phyloP scores from a whole-genome alignment of 2,329 filamentous ascomycete genomes.

The Corynespora cassiicola region DNA sequence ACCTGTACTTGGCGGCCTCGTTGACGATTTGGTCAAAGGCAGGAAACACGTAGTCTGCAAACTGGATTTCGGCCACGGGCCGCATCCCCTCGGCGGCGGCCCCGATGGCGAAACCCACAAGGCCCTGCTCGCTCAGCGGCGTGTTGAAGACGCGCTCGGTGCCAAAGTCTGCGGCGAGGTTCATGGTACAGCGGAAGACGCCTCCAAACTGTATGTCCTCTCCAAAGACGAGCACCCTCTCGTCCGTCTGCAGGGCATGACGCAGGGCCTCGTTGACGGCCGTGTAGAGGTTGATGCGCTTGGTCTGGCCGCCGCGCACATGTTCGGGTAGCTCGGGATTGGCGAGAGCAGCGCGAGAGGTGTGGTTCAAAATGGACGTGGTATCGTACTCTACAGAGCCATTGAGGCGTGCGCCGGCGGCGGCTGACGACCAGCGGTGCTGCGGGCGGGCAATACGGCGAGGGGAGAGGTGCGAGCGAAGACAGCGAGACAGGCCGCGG shows the following conservation, averaged over 20 bases:
- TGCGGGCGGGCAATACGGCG: slow-evolving; percentile 27
- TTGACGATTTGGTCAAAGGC: slow-evolving; percentile 95
- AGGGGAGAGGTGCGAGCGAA: slow-evolving; percentile 32
- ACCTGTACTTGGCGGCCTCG: slow-evolving; percentile 87
- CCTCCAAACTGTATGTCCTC: slow-evolving; percentile 98
- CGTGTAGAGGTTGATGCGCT: slow-evolving; percentile 92
- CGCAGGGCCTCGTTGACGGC: slow-evolving; percentile 90
- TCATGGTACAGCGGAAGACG: slow-evolving; percentile 94
- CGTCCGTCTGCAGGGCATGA: slow-evolving; percentile 81
- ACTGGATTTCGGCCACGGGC: slow-evolving; percentile 93
- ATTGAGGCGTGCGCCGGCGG: slow-evolving; percentile 71
- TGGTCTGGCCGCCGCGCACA: slow-evolving; percentile 72
- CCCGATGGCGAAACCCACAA: slow-evolving; percentile 92
- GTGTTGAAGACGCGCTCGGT: slow-evolving; percentile 94
- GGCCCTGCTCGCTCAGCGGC: slow-evolving; percentile 90
- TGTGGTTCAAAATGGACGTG: slow-evolving; percentile 82
- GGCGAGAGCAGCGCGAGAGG: slow-evolving; percentile 71
- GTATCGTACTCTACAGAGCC: slow-evolving; percentile 85
- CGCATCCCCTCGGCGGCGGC: slow-evolving; percentile 90
- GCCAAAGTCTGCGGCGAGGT: slow-evolving; percentile 86
- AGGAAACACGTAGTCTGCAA: slow-evolving; percentile 92
- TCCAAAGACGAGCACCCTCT: slow-evolving; percentile 88
- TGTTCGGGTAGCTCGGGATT: slow-evolving; percentile 74
- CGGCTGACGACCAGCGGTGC: slow-evolving; percentile 56
- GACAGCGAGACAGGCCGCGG: slow-evolving; percentile 36